Evolutionary conservation across 2,329 filamentous ascomycete species (phyloP).

Genomic region (Chaetomiaceae sp.): DNA sequence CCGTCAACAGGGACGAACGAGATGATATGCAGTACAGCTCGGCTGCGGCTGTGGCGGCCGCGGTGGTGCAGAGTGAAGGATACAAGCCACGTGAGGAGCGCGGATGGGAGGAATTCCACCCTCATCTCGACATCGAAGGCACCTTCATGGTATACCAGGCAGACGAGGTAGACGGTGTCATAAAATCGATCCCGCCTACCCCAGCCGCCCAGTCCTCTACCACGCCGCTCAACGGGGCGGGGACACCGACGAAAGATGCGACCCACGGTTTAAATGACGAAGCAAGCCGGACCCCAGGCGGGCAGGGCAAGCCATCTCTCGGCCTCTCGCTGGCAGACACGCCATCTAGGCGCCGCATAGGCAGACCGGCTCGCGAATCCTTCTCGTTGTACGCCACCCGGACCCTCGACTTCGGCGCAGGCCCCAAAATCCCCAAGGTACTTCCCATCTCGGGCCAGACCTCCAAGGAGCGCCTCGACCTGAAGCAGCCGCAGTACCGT

Average conservation of each 20-base stretch:
- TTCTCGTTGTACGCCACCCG: conserved; percentile 50
- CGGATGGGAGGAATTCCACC: conserved; percentile 97
- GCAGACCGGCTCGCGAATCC: conserved; percentile 47
- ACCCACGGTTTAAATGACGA: conserved; percentile 38
- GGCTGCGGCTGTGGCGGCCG: conserved; percentile 82
- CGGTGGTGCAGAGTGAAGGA: conserved; percentile 85
- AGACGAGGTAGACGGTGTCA: conserved; percentile 76
- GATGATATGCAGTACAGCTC: conserved; percentile 73
- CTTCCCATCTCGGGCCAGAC: conserved; percentile 76
- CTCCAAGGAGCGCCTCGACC: conserved; percentile 71
- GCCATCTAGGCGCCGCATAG: conserved; percentile 39
- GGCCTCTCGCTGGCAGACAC: conserved; percentile 29
- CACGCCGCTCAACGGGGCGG: conserved; percentile 39
- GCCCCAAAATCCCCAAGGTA: conserved; percentile 58
- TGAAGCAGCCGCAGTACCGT: conserved; percentile 71
- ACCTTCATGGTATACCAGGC: conserved; percentile 74
- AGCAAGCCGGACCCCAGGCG: conserved; percentile 39
- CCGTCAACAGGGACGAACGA: conserved; percentile 45
- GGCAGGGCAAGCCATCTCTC: conserved; percentile 31
- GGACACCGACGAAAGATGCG: conserved; percentile 44
- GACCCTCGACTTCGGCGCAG: conserved; percentile 38
- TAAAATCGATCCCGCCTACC: conserved; percentile 41
- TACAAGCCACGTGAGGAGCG: conserved; percentile 97
- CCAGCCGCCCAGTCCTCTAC: conserved; percentile 30
- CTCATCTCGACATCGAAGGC: conserved; percentile 83